Evolutionary conservation across 2,329 filamentous ascomycete genomes (phyloP).

Genomic region (Colletotrichum sidae): DNA sequence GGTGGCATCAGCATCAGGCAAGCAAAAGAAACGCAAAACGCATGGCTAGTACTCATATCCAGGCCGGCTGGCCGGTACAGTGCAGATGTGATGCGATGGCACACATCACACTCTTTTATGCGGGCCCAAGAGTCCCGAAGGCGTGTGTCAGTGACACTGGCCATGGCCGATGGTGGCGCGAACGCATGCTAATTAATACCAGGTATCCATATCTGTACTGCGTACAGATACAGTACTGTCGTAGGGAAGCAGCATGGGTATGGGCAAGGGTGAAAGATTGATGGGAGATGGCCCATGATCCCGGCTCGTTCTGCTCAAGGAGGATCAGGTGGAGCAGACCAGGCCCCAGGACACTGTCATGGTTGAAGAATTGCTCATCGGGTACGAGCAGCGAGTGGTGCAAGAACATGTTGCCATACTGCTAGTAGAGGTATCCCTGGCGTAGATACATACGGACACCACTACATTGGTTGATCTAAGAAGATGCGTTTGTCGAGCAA

Average conservation of each 20-base stretch:
- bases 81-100: constrained; percentile 19
- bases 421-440: too few species aligned
- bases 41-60: too few species aligned
- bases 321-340: constrained; percentile 26
- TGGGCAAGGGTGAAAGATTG: constrained; percentile 31
- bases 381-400: constrained; percentile 10
- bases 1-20: constrained; percentile 1
- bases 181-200: neutral
- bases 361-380: constrained; percentile 38
- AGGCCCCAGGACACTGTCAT: constrained; percentile 21
- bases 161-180: constrained; percentile 33
- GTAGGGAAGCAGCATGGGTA: constrained; percentile 16
- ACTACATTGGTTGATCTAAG: too few species aligned
- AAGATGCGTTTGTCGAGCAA: too few species aligned
- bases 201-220: too few species aligned
- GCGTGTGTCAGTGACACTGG: constrained; percentile 29
- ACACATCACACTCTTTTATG: constrained; percentile 29
- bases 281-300: constrained; percentile 10
- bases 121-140: constrained; percentile 30
- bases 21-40: constrained; percentile 29
- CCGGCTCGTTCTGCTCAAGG: constrained; percentile 26
- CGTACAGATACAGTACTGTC: too few species aligned
- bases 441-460: too few species aligned
- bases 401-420: too few species aligned
- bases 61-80: constrained; percentile 31